Conservation (phyloP, 1,284 basidiomycete genomes). For the Leccinum variabile region DNA sequence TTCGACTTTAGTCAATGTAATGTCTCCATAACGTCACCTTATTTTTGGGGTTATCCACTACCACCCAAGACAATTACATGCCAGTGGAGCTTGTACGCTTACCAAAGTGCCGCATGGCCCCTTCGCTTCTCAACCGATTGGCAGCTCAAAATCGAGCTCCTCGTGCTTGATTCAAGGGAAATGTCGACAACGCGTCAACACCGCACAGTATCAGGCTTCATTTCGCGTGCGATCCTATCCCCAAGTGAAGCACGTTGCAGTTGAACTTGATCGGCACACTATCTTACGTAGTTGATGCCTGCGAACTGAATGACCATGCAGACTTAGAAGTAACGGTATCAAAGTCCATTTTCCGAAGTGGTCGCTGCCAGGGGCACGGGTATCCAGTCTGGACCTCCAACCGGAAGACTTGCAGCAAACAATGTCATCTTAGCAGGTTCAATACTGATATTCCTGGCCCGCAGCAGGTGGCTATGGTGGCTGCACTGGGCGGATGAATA, state of each 20-base stretch:
- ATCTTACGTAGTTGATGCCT: background rate
- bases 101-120: background rate
- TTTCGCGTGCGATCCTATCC: slow-evolving; percentile 2
- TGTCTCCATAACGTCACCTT: background rate
- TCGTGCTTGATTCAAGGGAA: background rate
- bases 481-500: background rate
- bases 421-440: background rate
- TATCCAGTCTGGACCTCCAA: background rate
- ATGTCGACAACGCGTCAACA: slow-evolving; percentile 6
- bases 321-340: background rate
- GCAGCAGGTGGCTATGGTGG: background rate
- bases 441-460: background rate
- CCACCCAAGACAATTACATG: background rate
- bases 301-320: background rate
- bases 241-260: slow-evolving; percentile 4
- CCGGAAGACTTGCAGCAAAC: background rate
- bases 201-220: background rate
- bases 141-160: background rate
- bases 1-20: slow-evolving; percentile 2
- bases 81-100: background rate
- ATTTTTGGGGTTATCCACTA: background rate
- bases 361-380: background rate
- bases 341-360: background rate
- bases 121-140: background rate
- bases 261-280: background rate